Base-by-base conservation (phyloP, 345 rosid genomes). In the Eucalyptus pauciflora region DNA sequence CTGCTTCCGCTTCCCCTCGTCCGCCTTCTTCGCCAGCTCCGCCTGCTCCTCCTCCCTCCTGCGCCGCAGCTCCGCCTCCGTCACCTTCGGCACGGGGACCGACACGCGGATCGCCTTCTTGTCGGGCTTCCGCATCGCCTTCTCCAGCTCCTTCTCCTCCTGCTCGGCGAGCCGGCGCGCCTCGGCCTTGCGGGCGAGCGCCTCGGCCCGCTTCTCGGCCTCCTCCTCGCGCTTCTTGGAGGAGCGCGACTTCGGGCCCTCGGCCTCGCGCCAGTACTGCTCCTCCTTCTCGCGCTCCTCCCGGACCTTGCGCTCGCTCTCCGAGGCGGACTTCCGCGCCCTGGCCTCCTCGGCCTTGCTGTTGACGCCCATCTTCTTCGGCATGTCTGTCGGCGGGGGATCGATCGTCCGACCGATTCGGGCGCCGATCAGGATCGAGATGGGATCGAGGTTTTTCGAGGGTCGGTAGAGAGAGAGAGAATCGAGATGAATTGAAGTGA, bases 341-440 rank as follows among this genome's bases (percentile, higher is more conserved):
- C 95, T 92, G 43, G 99, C 98, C 54, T 88, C 99, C 96, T 98
- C 99, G 56, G 99, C 97, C 91, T 96, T 98, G 95, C 95, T 97
- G 93, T 95, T 97, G 76, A 97, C 94, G 33, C 99, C 99, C 98
- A 96, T 94, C 95, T 97, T 98, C 95, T 98, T 97, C 94, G 99
- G 99, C 99, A 97, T 97, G 90, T 90, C 92, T 48, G 69, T 13
- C 5, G 69, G 33, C 31, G 33, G 69, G 17, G 69, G 33, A 29
- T 27, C 14, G 87, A 86, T 56, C 50, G 88, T 49, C 67, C 67
- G 60, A 60, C 31, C n/a, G 89, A 64, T 50, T 16, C 11, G 56
- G 50, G 33, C 17, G 17, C 8, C 33, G 80, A 46, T 87, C 50
- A 51, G 41, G 62, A 50, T 51, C 87, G 87, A 29, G 13, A 15